phyloP scores from a whole-genome alignment of 2,329 filamentous ascomycete genomes.

The Colletotrichum liriopes region DNA sequence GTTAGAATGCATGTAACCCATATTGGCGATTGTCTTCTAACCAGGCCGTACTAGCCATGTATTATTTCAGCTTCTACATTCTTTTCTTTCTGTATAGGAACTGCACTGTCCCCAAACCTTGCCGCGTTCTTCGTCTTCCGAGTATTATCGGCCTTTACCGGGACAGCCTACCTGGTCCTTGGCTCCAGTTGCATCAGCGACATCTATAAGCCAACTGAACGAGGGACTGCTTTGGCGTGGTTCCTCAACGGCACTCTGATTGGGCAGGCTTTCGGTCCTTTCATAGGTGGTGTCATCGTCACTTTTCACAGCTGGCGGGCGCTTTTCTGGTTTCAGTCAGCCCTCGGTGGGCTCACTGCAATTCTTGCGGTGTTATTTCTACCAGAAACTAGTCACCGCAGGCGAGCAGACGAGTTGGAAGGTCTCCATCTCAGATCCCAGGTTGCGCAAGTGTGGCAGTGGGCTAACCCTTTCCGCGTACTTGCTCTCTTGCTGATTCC shows the following conservation, averaged over 20 bases:
- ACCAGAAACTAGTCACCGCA: conserved; percentile 78
- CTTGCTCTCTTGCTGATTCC: conserved; percentile 76
- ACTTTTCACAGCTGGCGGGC: conserved; percentile 78
- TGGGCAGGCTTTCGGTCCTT: conserved; percentile 74
- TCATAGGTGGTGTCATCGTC: conserved; percentile 80
- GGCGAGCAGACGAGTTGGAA: conserved; percentile 73
- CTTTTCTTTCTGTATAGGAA: conserved; percentile 75
- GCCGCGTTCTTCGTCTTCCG: conserved; percentile 78
- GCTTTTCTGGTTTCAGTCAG: conserved; percentile 80
- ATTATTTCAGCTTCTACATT: conserved; percentile 62
- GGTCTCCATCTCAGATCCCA: conserved; percentile 65
- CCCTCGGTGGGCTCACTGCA: conserved; percentile 70
- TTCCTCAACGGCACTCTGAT: conserved; percentile 77
- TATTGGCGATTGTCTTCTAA: background rate
- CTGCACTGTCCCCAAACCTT: conserved; percentile 77
- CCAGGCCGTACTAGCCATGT: conserved; percentile 28
- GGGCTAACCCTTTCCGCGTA: conserved; percentile 78
- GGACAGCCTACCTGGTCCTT: conserved; percentile 77
- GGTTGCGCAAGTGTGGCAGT: conserved; percentile 47
- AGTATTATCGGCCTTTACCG: conserved; percentile 79
- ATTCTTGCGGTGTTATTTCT: conserved; percentile 72
- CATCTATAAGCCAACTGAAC: conserved; percentile 72
- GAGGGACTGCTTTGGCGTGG: conserved; percentile 77
- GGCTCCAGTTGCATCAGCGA: conserved; percentile 75
- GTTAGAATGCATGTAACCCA: conserved; percentile 50